Evolutionary conservation across 148 eudicot species (phyloP).

Genomic region (Vaccinium myrtillus): DNA sequence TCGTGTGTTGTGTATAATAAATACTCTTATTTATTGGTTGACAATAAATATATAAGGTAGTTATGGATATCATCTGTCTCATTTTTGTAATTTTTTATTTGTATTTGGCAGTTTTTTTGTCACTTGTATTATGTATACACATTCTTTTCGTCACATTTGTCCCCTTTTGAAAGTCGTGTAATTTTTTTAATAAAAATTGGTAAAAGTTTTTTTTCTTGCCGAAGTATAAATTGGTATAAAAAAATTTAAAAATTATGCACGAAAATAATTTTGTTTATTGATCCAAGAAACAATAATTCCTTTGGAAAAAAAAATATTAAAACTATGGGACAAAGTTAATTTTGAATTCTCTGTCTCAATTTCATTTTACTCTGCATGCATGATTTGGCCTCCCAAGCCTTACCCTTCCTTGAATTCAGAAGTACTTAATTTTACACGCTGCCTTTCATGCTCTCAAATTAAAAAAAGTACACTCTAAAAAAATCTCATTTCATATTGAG

Average conservation of each 20-base stretch:
- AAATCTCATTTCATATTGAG: too few relatives aligned
- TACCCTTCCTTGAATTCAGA: too few relatives aligned
- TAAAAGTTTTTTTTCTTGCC: background rate
- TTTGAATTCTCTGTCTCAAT: too few relatives aligned
- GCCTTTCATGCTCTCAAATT: too few relatives aligned
- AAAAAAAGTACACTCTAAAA: too few relatives aligned
- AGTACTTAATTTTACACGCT: too few relatives aligned
- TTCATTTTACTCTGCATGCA: too few relatives aligned
- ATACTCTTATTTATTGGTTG: too few relatives aligned
- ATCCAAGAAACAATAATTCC: background rate
- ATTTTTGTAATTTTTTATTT: background rate
- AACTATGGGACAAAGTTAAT: too few relatives aligned
- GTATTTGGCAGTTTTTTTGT: background rate
- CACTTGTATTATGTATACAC: background rate
- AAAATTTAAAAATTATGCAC: background rate
- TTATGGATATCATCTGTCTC: background rate
- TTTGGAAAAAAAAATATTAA: too few relatives aligned
- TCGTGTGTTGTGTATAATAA: background rate
- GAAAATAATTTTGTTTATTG: background rate
- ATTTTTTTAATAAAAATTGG: too few relatives aligned
- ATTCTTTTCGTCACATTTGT: background rate
- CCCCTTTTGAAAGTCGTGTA: background rate
- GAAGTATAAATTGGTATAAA: background rate
- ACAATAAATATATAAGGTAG: background rate
- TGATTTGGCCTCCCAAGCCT: too few relatives aligned